phyloP scores from a whole-genome alignment of 257 asterid species.

The Nicotiana benthamiana region DNA sequence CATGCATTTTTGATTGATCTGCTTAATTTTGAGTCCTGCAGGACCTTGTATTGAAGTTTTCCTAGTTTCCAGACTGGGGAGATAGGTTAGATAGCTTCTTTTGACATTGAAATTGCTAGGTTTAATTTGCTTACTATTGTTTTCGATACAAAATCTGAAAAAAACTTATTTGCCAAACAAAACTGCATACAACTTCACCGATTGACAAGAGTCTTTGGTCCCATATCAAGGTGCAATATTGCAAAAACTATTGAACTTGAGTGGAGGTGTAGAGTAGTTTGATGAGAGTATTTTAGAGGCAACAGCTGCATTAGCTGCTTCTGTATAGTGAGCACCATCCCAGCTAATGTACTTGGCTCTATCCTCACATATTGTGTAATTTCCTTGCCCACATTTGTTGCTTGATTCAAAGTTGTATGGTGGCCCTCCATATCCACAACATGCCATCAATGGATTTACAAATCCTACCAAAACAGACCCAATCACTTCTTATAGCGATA shows the following conservation, averaged over 20 bases:
- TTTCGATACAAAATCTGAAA: too few relatives aligned
- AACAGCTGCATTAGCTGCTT: constrained; percentile 36
- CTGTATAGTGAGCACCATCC: constrained; percentile 55
- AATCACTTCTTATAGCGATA: not conserved
- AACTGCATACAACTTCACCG: not conserved
- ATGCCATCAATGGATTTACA: constrained; percentile 39
- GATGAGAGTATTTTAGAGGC: constrained; percentile 41
- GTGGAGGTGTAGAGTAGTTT: constrained; percentile 34
- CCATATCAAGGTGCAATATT: not conserved
- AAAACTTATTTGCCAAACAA: not conserved
- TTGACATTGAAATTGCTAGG: too few relatives aligned
- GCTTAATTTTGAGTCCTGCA: too few relatives aligned
- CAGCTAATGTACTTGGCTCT: constrained; percentile 26
- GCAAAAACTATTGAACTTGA: constrained; percentile 23
- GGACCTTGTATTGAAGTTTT: too few relatives aligned
- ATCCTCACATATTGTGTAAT: constrained; percentile 24
- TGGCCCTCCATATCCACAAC: constrained; percentile 54
- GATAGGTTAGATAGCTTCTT: too few relatives aligned
- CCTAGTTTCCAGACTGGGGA: too few relatives aligned
- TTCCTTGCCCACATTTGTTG: constrained; percentile 21
- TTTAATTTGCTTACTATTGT: too few relatives aligned
- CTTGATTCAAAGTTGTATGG: constrained; percentile 35
- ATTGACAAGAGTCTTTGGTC: not conserved
- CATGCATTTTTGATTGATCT: too few relatives aligned
- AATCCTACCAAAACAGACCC: constrained; percentile 23